A percentile compares a stretch with the other conserved stretches of the same genome.
These are phyloP conservation scores for Sequoiadendron giganteum DNA, from an alignment of 75 land plant species.

Conservation along the genomic window DNA sequence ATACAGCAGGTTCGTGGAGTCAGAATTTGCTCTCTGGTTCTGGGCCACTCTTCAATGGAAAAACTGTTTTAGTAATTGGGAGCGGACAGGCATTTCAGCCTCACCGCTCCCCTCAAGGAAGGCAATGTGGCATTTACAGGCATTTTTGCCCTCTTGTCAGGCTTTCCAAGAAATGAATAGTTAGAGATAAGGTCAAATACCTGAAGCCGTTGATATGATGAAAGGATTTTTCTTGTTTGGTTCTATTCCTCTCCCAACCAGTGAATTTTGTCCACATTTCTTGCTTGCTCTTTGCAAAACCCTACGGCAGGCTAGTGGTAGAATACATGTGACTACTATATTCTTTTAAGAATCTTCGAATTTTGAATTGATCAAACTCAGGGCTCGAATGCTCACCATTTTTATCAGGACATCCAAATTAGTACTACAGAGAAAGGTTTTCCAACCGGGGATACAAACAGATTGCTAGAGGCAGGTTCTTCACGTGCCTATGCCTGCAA, in stretches of 20 bases:
- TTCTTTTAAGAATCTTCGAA: not conserved
- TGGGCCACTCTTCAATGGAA: not conserved
- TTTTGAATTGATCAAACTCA: not conserved
- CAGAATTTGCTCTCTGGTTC: not conserved
- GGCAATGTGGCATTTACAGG: not conserved
- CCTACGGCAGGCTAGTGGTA: not conserved
- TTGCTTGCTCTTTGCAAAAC: not conserved
- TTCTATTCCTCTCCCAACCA: not conserved
- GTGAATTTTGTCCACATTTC: not conserved
- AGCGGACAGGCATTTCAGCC: not conserved
- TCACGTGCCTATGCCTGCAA: not conserved
- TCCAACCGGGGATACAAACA: not conserved
- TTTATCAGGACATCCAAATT: not conserved
- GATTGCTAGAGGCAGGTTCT: not conserved
- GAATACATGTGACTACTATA: not conserved
- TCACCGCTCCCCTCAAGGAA: not conserved
- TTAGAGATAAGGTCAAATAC: not conserved
- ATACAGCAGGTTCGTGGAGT: not conserved
- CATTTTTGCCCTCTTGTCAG: not conserved
- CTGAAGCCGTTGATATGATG: not conserved
- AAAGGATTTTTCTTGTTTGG: not conserved
- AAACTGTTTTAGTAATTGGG: not conserved
- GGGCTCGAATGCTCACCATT: not conserved
- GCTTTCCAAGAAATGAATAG: not conserved
- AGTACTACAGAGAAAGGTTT: not conserved